Evolutionary conservation across 768 basidiomycete species (phyloP).

Genomic region (Leccinum variicolor): DNA sequence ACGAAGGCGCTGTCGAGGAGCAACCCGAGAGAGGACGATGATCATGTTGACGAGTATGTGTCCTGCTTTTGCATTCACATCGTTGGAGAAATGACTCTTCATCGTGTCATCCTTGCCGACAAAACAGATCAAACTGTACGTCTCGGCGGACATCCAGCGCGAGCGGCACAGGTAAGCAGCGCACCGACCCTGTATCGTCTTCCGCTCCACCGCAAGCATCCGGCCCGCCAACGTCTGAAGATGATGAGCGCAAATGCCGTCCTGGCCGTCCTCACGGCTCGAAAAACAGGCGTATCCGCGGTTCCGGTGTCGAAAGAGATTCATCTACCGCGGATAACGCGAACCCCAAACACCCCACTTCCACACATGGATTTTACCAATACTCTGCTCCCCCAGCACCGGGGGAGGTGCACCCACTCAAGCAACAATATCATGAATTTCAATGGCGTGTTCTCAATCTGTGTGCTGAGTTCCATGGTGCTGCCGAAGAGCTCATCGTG

Average conservation of each 20-base stretch:
- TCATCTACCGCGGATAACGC: constrained; percentile 7
- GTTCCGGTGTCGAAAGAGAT: constrained; percentile 29
- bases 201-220: constrained; percentile 24
- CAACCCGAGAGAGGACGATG: constrained; percentile 52
- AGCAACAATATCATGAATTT: constrained; percentile 81
- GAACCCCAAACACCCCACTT: constrained; percentile 28
- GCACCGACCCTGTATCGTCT: constrained; percentile 24
- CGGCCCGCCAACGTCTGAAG: constrained; percentile 26
- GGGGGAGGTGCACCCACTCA: constrained; percentile 54
- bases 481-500: constrained; percentile 84
- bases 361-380: constrained; percentile 44
- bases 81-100: not conserved
- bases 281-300: constrained; percentile 60
- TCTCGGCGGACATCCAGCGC: constrained; percentile 13
- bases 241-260: constrained; percentile 55
- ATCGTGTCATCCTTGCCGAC: constrained; percentile 3
- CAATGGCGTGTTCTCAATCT: constrained; percentile 82
- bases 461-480: constrained; percentile 83
- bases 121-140: constrained; percentile 22
- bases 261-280: constrained; percentile 80
- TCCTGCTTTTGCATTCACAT: constrained; percentile 9
- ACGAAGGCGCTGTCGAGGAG: constrained; percentile 53
- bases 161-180: constrained; percentile 17
- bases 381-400: constrained; percentile 40
- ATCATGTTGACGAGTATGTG: constrained; percentile 34